Conservation (phyloP, 331 rosid species). For the Quercus phellos region DNA sequence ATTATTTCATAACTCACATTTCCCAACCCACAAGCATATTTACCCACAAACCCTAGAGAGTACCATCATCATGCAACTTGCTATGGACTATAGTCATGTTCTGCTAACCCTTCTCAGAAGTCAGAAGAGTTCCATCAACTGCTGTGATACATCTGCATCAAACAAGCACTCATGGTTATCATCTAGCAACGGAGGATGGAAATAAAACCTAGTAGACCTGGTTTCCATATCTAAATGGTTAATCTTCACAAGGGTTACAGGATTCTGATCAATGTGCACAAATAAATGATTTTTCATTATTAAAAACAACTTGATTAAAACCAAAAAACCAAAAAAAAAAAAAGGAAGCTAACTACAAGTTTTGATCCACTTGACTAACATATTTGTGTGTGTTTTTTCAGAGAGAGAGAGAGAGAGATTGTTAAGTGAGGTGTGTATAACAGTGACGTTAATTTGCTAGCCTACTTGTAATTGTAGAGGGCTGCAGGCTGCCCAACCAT, state of each 20-base stretch:
- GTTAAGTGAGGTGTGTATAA: not conserved
- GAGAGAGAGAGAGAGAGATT: not conserved
- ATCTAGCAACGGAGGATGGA: not conserved
- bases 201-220: not conserved
- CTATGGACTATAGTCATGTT: not conserved
- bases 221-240: not conserved
- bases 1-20: not conserved
- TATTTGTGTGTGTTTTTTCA: not conserved
- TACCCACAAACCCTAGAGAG: not conserved
- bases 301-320: not conserved
- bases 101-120: constrained; percentile 36
- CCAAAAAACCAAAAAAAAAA: not conserved
- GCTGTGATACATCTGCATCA: constrained; percentile 88
- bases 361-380: not conserved
- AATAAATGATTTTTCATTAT: not conserved
- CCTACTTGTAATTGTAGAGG: not conserved
- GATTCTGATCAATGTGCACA: not conserved
- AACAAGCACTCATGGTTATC: not conserved
- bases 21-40: not conserved
- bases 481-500: not conserved
- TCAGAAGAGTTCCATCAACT: constrained; percentile 93
- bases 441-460: not conserved
- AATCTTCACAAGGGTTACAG: not conserved
- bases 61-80: not conserved
- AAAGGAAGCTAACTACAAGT: not conserved